phyloP scores from a whole-genome alignment of 164 flowering plant genomes.

The Nelumbo lutea region DNA sequence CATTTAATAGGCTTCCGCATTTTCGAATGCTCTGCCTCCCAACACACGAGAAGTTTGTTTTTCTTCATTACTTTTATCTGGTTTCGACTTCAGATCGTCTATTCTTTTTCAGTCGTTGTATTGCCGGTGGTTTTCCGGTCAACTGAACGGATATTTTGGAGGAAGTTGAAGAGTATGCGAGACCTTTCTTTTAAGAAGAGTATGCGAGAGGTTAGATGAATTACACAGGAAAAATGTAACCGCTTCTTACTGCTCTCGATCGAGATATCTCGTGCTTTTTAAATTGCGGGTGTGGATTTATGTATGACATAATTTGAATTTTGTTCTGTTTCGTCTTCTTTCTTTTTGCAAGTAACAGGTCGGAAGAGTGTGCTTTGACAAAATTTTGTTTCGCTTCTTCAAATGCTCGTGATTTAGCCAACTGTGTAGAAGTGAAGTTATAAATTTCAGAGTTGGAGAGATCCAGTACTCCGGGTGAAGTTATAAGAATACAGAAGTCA shows the following conservation, averaged over 20 bases:
- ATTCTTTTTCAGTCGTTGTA: background rate
- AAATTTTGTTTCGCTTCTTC: background rate
- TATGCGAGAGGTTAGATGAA: background rate
- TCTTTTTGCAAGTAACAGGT: no score
- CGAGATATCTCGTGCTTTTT: background rate
- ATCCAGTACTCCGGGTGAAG: background rate
- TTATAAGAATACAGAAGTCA: background rate
- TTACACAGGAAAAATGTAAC: background rate
- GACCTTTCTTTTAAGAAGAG: background rate
- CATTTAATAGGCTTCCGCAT: no score
- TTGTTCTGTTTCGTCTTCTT: no score
- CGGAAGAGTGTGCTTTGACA: no score
- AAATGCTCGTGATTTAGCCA: background rate
- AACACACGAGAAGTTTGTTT: no score
- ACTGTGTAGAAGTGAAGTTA: background rate
- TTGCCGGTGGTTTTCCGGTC: background rate
- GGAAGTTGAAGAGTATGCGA: background rate
- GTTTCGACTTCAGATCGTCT: no score
- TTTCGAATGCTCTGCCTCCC: no score
- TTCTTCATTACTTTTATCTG: no score
- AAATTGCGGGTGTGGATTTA: no score
- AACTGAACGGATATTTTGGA: no score
- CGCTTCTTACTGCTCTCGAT: background rate
- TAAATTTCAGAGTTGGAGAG: background rate
- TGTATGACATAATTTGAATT: background rate